phyloP scores from a whole-genome alignment of 1,284 basidiomycete species.

The Moesziomyces antarcticus region DNA sequence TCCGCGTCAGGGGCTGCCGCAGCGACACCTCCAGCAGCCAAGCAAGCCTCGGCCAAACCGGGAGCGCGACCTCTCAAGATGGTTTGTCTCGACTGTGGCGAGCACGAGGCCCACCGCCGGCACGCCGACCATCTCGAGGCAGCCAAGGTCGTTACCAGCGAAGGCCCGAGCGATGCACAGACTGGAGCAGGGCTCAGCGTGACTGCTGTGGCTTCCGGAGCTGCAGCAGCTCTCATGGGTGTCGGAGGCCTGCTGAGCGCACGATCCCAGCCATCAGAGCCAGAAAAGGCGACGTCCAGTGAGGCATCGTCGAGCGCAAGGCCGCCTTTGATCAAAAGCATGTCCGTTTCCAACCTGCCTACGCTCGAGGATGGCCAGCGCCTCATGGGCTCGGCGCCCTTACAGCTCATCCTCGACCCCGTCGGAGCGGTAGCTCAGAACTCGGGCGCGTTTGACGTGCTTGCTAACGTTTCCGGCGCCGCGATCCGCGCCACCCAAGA shows the following conservation, averaged over 20 bases:
- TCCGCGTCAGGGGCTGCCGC: neutral
- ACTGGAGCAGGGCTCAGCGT: constrained; percentile 6
- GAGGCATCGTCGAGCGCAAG: neutral
- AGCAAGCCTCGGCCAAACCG: neutral
- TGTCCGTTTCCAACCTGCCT: constrained; percentile 31
- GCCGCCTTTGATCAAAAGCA: constrained; percentile 37
- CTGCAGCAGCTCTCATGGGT: constrained; percentile 31
- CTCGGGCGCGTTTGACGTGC: constrained; percentile 53
- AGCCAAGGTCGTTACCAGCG: constrained; percentile 3
- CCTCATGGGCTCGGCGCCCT: constrained; percentile 41
- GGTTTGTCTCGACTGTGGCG: constrained; percentile 53
- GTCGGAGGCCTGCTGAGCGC: constrained; percentile 27
- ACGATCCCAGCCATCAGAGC: neutral
- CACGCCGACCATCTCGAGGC: constrained; percentile 38
- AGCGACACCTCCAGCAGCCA: neutral
- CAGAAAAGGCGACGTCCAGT: neutral
- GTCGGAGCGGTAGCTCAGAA: constrained; percentile 31
- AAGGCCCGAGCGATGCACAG: neutral
- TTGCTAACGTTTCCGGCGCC: constrained; percentile 51
- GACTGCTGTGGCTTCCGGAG: constrained; percentile 19
- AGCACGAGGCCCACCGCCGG: constrained; percentile 41
- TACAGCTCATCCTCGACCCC: constrained; percentile 51
- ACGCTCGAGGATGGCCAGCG: constrained; percentile 31
- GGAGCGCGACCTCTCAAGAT: constrained; percentile 38
- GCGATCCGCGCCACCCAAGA: constrained; percentile 42